Evolutionary conservation across 2,329 filamentous ascomycete genomes (phyloP).

Genomic region (Curvularia sp.): DNA sequence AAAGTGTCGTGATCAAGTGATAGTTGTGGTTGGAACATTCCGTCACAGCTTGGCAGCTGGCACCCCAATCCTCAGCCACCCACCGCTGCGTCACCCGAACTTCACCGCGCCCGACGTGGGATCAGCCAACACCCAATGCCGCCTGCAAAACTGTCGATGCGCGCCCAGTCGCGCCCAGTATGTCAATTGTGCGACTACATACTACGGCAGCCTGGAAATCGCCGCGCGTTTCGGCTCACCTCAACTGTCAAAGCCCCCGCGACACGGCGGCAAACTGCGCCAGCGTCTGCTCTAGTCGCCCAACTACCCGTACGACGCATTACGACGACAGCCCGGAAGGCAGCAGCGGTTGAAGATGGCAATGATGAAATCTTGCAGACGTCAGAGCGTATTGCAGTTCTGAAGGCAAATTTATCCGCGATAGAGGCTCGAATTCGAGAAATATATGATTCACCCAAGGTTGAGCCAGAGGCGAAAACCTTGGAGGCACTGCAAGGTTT

Average conservation of each 20-base stretch:
- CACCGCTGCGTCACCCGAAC: conserved; percentile 29
- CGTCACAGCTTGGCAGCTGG: conserved; percentile 16
- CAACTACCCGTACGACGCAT: conserved; percentile 29
- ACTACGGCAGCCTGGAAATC: conserved; percentile 36
- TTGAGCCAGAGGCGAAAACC: conserved; percentile 35
- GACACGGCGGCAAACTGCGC: conserved; percentile 32
- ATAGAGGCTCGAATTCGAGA: conserved; percentile 38
- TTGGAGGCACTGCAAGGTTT: conserved; percentile 33
- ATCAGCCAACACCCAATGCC: conserved; percentile 34
- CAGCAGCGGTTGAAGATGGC: conserved; percentile 25
- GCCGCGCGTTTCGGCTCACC: conserved; percentile 38
- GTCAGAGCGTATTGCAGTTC: conserved; percentile 28
- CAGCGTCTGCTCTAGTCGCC: conserved; percentile 24
- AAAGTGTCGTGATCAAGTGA: conserved; percentile 29
- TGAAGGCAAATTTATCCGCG: conserved; percentile 33
- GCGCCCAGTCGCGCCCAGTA: conserved; percentile 37
- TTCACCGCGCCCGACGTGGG: conserved; percentile 22
- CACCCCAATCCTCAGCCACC: conserved; percentile 20
- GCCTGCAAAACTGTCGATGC: conserved; percentile 35
- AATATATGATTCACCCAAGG: conserved; percentile 37
- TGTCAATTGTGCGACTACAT: conserved; percentile 47
- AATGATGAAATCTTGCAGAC: conserved; percentile 21
- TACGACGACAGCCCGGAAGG: conserved; percentile 25
- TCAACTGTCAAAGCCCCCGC: conserved; percentile 36
- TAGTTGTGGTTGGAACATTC: conserved; percentile 20